Evolutionary conservation across 352 stramenopile genomes (phyloP).

Genomic region (Globisporangium rhizosaccharum): DNA sequence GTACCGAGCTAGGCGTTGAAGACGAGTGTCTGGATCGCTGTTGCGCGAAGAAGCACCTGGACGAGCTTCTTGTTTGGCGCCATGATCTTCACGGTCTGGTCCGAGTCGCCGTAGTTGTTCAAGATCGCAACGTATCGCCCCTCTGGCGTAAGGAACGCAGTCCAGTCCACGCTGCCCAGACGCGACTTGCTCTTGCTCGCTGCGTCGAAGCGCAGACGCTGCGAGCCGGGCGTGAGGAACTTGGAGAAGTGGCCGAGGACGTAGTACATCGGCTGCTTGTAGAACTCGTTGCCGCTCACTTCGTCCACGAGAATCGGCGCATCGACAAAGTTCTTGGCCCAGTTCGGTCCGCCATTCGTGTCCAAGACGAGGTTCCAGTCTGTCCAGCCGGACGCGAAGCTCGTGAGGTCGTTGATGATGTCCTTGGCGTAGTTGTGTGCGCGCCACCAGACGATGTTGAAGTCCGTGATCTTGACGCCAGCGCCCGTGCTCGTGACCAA

Average conservation of each 20-base stretch:
- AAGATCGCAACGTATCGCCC: constrained; percentile 22
- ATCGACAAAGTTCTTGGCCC: constrained; percentile 62
- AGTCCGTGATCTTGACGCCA: constrained; percentile 34
- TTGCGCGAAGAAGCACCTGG: constrained; percentile 25
- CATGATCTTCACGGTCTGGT: constrained; percentile 36
- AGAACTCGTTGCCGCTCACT: constrained; percentile 34
- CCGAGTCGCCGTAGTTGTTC: constrained; percentile 31
- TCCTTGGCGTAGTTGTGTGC: constrained; percentile 73
- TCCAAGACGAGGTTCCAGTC: constrained; percentile 83
- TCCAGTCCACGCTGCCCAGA: constrained; percentile 18
- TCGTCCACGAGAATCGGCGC: constrained; percentile 59
- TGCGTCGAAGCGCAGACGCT: constrained; percentile 23
- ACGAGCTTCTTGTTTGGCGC: constrained; percentile 31
- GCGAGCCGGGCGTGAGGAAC: constrained; percentile 44
- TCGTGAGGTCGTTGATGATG: constrained; percentile 79
- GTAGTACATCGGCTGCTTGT: constrained; percentile 75
- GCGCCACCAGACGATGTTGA: constrained; percentile 47
- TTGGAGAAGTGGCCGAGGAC: constrained; percentile 58
- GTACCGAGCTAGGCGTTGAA: constrained; percentile 23
- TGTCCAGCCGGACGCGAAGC: constrained; percentile 60
- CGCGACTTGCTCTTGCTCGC: constrained; percentile 16
- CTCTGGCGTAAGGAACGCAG: constrained; percentile 22
- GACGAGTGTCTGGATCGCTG: constrained; percentile 40
- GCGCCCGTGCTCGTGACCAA: constrained; percentile 33
- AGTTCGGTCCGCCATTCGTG: constrained; percentile 60